Evolutionary conservation across 2,329 filamentous ascomycete genomes (phyloP).

Genomic region (Xylariales sp.): DNA sequence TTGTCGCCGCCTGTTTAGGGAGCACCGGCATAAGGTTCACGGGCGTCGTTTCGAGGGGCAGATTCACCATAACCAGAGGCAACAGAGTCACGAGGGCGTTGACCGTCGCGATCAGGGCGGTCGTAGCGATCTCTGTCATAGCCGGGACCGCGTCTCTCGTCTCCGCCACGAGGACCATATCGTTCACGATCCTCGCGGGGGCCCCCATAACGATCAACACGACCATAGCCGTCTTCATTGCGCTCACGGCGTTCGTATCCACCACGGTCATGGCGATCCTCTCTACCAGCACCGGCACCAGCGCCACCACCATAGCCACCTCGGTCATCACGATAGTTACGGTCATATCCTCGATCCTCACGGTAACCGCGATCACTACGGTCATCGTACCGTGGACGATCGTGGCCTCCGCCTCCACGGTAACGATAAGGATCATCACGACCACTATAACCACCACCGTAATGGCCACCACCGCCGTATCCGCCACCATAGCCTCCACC

Average conservation of each 20-base stretch:
- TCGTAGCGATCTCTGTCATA: constrained; percentile 57
- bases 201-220: constrained; percentile 48
- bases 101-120: constrained; percentile 57
- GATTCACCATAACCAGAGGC: constrained; percentile 56
- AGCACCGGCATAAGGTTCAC: constrained; percentile 58
- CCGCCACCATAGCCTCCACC: constrained; percentile 64
- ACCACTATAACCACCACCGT: constrained; percentile 59
- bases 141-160: constrained; percentile 41
- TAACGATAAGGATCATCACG: constrained; percentile 69
- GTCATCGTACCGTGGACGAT: constrained; percentile 52
- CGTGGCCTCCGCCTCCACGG: constrained; percentile 63
- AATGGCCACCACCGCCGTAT: constrained; percentile 36
- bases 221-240: constrained; percentile 46
- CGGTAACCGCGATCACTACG: constrained; percentile 60
- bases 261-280: constrained; percentile 58
- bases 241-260: constrained; percentile 63
- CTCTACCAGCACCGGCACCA: constrained; percentile 36
- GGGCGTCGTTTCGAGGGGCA: constrained; percentile 55
- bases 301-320: constrained; percentile 49
- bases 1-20: constrained; percentile 43
- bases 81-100: constrained; percentile 55
- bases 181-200: constrained; percentile 47
- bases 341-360: constrained; percentile 57
- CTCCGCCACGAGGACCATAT: constrained; percentile 43
- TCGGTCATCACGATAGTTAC: constrained; percentile 54